phyloP scores from a whole-genome alignment of 495 filamentous ascomycete species.

The Podospora didyma region DNA sequence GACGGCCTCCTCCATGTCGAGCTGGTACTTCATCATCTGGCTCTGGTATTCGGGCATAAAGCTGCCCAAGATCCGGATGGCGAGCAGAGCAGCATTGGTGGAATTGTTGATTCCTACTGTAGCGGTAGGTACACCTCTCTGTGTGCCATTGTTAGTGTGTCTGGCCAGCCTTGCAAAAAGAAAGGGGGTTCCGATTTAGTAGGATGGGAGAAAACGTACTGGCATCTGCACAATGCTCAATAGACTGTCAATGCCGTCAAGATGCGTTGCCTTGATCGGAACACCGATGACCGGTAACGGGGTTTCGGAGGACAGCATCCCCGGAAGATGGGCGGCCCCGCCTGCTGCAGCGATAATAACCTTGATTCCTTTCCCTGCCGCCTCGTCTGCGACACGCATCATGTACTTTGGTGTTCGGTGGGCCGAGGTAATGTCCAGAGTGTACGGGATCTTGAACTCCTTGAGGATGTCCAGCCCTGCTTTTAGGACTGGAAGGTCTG shows the following conservation, averaged over 20 bases:
- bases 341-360: slow-evolving; percentile 95
- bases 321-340: slow-evolving; percentile 86
- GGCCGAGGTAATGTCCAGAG: slow-evolving; percentile 84
- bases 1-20: slow-evolving; percentile 59
- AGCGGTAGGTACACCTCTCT: slow-evolving; percentile 73
- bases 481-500: slow-evolving; percentile 75
- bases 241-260: slow-evolving; percentile 88
- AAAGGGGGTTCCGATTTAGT: background rate
- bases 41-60: slow-evolving; percentile 55
- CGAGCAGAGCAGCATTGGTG: slow-evolving; percentile 85
- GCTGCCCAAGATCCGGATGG: slow-evolving; percentile 76
- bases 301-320: slow-evolving; percentile 85
- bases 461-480: slow-evolving; percentile 73
- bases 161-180: background rate
- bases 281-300: slow-evolving; percentile 91
- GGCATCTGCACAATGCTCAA: slow-evolving; percentile 95
- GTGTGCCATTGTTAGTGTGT: background rate
- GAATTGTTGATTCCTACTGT: slow-evolving; percentile 93
- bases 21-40: slow-evolving; percentile 64
- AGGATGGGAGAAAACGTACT: slow-evolving; percentile 19
- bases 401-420: slow-evolving; percentile 87
- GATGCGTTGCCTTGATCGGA: slow-evolving; percentile 77
- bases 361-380: slow-evolving; percentile 66
- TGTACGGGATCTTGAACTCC: slow-evolving; percentile 70
- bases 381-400: slow-evolving; percentile 67